Evolutionary conservation across 371 early-diverging fungal species (phyloP).

Genomic region (Mucor ambiguus): DNA sequence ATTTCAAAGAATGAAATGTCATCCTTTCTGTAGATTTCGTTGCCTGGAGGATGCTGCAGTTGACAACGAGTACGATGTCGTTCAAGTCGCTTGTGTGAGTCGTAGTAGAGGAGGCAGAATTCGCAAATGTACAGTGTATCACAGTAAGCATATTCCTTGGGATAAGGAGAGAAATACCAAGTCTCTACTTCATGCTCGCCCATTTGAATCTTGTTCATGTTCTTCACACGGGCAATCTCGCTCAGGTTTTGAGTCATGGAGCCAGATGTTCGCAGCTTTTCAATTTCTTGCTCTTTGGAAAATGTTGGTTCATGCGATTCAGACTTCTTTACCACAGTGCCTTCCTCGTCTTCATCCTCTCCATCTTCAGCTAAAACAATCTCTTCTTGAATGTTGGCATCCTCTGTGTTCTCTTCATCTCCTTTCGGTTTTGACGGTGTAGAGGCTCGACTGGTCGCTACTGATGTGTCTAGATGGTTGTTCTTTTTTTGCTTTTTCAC

Average conservation of each 20-base stretch:
- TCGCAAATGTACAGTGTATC: constrained; percentile 90
- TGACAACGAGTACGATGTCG: constrained; percentile 83
- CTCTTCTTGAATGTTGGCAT: constrained; percentile 15
- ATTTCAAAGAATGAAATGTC: constrained; percentile 92
- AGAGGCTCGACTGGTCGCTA: constrained; percentile 18
- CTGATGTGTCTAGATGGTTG: constrained; percentile 20
- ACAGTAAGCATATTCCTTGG: constrained; percentile 77
- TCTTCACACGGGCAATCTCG: constrained; percentile 94
- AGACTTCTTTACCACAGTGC: constrained; percentile 21
- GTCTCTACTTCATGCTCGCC: constrained; percentile 94
- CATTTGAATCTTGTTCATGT: constrained; percentile 91
- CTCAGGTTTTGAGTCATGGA: constrained; percentile 95
- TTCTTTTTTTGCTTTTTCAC: constrained; percentile 55
- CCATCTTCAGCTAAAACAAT: constrained; percentile 22
- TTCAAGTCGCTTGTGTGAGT: constrained; percentile 61
- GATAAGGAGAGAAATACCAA: constrained; percentile 99
- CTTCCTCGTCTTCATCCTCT: constrained; percentile 50
- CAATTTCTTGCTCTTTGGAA: constrained; percentile 90
- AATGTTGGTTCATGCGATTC: constrained; percentile 51
- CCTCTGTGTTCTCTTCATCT: constrained; percentile 31
- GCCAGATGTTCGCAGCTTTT: constrained; percentile 86
- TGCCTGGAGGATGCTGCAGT: constrained; percentile 92
- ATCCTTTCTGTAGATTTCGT: constrained; percentile 88
- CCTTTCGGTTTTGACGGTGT: constrained; percentile 14
- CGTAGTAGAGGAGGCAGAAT: constrained; percentile 88